These are phyloP conservation scores for Cytospora paraplurivora DNA, from an alignment of 2,329 filamentous ascomycete genomes.

Conservation along the genomic window DNA sequence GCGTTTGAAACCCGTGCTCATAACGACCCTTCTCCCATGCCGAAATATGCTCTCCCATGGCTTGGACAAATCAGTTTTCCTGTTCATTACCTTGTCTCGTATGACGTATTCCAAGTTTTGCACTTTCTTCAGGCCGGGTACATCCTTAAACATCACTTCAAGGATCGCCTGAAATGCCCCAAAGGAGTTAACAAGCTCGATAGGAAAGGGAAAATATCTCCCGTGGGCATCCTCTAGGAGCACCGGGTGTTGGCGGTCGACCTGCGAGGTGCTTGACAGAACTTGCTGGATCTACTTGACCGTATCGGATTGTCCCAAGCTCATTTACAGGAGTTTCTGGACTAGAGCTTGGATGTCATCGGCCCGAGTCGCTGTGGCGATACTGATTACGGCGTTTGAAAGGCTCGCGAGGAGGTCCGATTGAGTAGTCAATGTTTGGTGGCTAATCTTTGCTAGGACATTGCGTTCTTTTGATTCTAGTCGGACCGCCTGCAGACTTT, in stretches of 20 bases:
- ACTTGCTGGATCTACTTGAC: slow-evolving; percentile 7
- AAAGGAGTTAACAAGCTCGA: slow-evolving; percentile 12
- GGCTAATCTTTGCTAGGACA: not conserved
- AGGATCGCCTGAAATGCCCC: slow-evolving; percentile 12
- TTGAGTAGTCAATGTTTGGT: slow-evolving; percentile 1
- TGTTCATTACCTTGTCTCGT: slow-evolving; percentile 3
- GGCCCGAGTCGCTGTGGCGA: not conserved
- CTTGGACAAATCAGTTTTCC: not conserved
- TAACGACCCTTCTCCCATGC: slow-evolving; percentile 11
- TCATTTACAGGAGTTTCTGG: not conserved
- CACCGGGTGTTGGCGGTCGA: slow-evolving; percentile 12
- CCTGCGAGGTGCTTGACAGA: not conserved
- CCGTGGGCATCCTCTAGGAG: slow-evolving; percentile 13
- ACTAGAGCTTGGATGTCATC: not conserved
- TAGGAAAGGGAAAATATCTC: not conserved
- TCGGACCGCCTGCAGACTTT: not conserved
- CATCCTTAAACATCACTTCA: slow-evolving; percentile 6
- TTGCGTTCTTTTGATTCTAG: not conserved
- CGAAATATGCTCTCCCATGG: slow-evolving; percentile 1
- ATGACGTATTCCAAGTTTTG: slow-evolving; percentile 14
- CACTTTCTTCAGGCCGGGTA: slow-evolving; percentile 15
- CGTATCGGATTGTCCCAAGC: not conserved
- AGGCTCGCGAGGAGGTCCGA: not conserved
- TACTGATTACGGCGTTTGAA: not conserved
- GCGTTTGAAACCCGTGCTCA: too few relatives aligned